phyloP scores from a whole-genome alignment of 495 filamentous ascomycete genomes.

The Penicillium goetzii region DNA sequence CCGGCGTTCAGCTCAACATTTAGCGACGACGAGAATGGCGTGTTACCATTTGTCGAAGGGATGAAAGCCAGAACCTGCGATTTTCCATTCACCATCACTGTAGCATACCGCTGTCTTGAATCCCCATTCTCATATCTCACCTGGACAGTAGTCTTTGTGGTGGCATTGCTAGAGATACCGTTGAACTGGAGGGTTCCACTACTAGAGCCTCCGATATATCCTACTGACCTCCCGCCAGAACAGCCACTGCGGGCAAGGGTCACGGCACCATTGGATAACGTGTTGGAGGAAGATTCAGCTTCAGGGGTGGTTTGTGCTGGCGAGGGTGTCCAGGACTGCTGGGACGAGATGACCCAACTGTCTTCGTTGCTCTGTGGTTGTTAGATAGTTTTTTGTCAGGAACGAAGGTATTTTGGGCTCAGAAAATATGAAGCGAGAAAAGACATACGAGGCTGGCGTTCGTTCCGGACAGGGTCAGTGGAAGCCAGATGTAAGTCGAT shows the following conservation, averaged over 20 bases:
- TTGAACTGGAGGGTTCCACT: background rate
- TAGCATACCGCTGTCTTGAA: constrained; percentile 1
- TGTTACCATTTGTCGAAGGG: constrained; percentile 2
- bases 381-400: background rate
- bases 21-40: constrained; percentile 2
- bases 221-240: background rate
- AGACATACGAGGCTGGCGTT: constrained; percentile 31
- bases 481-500: constrained; percentile 69
- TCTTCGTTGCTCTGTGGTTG: background rate
- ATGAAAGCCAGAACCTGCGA: constrained; percentile 1
- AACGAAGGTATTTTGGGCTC: background rate
- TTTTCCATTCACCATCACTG: background rate
- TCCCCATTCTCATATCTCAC: constrained; percentile 7
- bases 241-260: background rate
- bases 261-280: background rate
- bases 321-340: background rate
- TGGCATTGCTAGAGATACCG: background rate
- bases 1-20: constrained; percentile 1
- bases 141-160: background rate
- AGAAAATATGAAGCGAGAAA: background rate
- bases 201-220: constrained; percentile 1
- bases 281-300: constrained; percentile 4
- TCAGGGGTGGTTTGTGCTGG: background rate
- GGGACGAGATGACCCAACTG: background rate
- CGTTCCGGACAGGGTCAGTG: constrained; percentile 59